Percentiles rank a stretch among this genome's conserved stretches.
Conservation (phyloP, 805 yeast species). For the Starmerella stigmatis region DNA sequence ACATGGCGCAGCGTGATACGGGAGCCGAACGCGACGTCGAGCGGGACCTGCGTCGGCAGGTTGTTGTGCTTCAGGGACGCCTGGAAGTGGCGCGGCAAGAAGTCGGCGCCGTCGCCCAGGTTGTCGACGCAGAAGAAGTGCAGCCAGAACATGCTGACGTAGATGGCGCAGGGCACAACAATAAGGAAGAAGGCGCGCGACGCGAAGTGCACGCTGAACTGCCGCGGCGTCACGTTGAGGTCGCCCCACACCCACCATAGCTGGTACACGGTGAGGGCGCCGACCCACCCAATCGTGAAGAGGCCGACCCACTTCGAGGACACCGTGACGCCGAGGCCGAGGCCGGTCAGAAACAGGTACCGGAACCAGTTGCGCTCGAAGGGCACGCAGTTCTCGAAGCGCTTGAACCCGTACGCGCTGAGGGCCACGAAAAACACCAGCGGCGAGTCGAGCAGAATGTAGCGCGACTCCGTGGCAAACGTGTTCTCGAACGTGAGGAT, state of each 20-base stretch:
- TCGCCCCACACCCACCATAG: conserved; percentile 69
- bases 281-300: conserved; percentile 57
- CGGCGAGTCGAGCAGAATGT: conserved; percentile 39
- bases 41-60: conserved; percentile 39
- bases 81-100: conserved; percentile 60
- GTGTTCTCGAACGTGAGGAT: conserved; percentile 56
- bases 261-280: conserved; percentile 38
- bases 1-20: conserved; percentile 60
- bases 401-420: conserved; percentile 43
- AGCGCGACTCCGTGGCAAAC: conserved; percentile 50
- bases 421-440: conserved; percentile 37
- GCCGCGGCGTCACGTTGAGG: conserved; percentile 35
- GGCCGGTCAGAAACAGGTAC: conserved; percentile 39
- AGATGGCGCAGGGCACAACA: conserved; percentile 47
- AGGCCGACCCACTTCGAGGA: conserved; percentile 65
- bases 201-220: conserved; percentile 35
- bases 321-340: conserved; percentile 43
- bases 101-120: conserved; percentile 50
- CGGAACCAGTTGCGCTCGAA: conserved; percentile 45
- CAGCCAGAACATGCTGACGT: conserved; percentile 44
- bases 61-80: conserved; percentile 41
- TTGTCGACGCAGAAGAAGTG: conserved; percentile 42
- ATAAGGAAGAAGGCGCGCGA: conserved; percentile 38
- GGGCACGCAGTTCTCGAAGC: conserved; percentile 38
- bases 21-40: conserved; percentile 65